These are phyloP conservation scores for Acacia confusa DNA, from an alignment of 306 rosid species.

Conservation along the genomic window DNA sequence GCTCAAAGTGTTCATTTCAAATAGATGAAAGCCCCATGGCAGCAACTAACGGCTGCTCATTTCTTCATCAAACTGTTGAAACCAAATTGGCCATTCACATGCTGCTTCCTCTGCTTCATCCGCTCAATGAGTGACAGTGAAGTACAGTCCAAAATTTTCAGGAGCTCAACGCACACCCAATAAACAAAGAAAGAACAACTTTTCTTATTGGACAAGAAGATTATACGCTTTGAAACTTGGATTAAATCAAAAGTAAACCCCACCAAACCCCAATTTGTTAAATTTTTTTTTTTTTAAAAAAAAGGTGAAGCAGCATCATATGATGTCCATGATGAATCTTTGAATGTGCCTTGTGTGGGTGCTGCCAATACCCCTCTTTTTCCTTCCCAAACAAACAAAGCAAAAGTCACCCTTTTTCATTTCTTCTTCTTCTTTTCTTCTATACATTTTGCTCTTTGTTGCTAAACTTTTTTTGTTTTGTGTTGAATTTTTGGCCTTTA, in stretches of 20 bases:
- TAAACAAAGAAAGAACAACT: slow-evolving; percentile 8
- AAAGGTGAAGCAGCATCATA: slow-evolving; percentile 40
- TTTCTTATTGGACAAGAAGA: slow-evolving; percentile 20
- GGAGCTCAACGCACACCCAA: slow-evolving; percentile 13
- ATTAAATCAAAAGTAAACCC: slow-evolving; percentile 34
- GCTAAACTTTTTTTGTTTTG: slow-evolving; percentile 27
- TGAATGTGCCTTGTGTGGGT: slow-evolving; percentile 30
- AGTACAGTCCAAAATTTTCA: slow-evolving; percentile 10
- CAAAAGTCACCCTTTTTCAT: slow-evolving; percentile 19
- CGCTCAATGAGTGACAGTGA: background rate
- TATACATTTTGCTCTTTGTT: slow-evolving; percentile 20
- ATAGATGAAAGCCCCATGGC: background rate
- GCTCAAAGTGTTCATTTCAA: too few species aligned
- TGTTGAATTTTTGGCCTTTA: slow-evolving; percentile 33
- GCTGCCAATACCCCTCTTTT: slow-evolving; percentile 32
- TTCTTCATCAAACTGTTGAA: background rate
- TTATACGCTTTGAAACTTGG: slow-evolving; percentile 31
- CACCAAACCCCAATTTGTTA: background rate
- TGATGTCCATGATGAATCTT: slow-evolving; percentile 38
- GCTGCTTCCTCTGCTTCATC: background rate
- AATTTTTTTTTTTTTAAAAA: background rate
- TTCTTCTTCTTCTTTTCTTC: background rate
- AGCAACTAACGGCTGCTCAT: slow-evolving; percentile 24
- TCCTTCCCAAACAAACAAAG: slow-evolving; percentile 23
- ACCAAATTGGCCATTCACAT: background rate